A percentile compares a stretch with the other conserved stretches of the same genome.
Conservation (phyloP, 805 yeast genomes). For the Metschnikowia vanudenii region DNA sequence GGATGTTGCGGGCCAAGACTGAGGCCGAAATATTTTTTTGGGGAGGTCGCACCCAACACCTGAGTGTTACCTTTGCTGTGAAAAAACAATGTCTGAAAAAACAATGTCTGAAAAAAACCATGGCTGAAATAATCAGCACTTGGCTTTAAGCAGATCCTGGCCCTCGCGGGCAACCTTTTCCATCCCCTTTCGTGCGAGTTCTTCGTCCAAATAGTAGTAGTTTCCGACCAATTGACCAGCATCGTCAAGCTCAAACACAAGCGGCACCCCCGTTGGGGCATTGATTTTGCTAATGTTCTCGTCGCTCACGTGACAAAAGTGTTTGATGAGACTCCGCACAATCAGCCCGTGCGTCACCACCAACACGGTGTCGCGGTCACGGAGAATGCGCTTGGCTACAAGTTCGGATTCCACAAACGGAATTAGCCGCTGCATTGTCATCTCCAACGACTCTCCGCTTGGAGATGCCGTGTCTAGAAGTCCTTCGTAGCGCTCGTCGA, state of each 20-base stretch:
- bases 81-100: too few species aligned
- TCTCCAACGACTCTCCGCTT: constrained; percentile 38
- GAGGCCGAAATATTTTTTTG: too few species aligned
- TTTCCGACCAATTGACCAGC: constrained; percentile 26
- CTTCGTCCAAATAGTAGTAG: constrained; percentile 41
- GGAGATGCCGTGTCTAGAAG: constrained; percentile 29
- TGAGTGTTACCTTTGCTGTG: too few species aligned
- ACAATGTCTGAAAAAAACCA: too few species aligned
- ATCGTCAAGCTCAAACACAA: constrained; percentile 41
- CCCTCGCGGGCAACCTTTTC: constrained; percentile 24
- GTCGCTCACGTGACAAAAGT: constrained; percentile 36
- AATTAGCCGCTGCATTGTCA: constrained; percentile 39
- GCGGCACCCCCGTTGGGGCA: constrained; percentile 46
- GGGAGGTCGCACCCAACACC: too few species aligned
- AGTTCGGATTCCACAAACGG: constrained; percentile 37
- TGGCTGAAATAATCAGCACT: too few species aligned
- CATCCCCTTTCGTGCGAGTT: constrained; percentile 39
- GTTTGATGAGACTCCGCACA: constrained; percentile 41
- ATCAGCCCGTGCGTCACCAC: constrained; percentile 45
- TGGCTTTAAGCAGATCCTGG: constrained; percentile 9
- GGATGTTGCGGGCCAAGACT: too few species aligned
- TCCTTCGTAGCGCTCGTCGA: constrained; percentile 37
- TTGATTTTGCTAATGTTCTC: constrained; percentile 39
- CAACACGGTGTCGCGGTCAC: constrained; percentile 30
- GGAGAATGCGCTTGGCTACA: constrained; percentile 24